Evolutionary conservation across 306 rosid genomes (phyloP).

Genomic region (Styphnolobium japonicum): DNA sequence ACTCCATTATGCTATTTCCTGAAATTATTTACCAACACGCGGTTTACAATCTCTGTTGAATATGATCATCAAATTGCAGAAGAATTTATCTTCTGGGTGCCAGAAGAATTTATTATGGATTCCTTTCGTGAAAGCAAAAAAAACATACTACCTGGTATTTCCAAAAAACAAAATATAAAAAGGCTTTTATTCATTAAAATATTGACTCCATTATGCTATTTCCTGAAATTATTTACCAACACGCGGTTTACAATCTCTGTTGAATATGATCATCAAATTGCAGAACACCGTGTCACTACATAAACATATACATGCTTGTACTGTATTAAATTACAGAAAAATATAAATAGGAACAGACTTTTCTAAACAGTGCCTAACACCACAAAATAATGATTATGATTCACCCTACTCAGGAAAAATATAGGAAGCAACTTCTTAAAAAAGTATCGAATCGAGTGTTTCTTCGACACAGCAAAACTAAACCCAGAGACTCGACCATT

Average conservation of each 20-base stretch:
- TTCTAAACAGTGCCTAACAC: not conserved
- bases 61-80: not conserved
- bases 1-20: not conserved
- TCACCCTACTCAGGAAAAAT: not conserved
- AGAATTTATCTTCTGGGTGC: too few species aligned
- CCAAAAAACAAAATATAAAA: not conserved
- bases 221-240: not conserved
- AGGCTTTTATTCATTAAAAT: conserved; percentile 15
- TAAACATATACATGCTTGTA: not conserved
- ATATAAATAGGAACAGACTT: not conserved
- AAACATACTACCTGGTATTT: not conserved
- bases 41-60: not conserved
- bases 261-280: not conserved
- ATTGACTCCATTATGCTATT: not conserved
- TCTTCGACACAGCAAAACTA: not conserved
- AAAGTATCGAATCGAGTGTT: not conserved
- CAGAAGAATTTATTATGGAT: too few species aligned
- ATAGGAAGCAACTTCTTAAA: not conserved
- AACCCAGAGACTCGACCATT: not conserved
- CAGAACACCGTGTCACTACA: not conserved
- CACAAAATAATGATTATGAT: not conserved
- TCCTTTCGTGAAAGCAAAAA: too few species aligned
- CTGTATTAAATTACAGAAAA: not conserved
- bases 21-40: not conserved
- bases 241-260: not conserved